Conservation (phyloP, 2,329 filamentous ascomycete genomes). For the Aureobasidium pullulans region DNA sequence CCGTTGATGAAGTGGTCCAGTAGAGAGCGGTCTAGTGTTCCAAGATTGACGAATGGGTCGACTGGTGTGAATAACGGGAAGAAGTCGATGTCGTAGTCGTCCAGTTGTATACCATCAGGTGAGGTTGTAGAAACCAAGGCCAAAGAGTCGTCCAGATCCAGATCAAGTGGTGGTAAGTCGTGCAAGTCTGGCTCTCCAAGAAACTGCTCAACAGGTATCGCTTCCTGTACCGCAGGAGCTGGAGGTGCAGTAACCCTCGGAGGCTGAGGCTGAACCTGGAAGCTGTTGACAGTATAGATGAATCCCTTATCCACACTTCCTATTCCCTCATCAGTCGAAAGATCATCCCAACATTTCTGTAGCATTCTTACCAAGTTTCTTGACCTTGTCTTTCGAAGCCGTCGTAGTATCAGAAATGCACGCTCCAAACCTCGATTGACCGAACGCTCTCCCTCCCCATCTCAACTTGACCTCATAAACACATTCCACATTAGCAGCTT, state of each 20-base stretch:
- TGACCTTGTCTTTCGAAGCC: background rate
- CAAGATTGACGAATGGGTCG: slow-evolving; percentile 8
- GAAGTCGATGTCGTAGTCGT: background rate
- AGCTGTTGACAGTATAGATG: slow-evolving; percentile 5
- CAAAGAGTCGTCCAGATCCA: background rate
- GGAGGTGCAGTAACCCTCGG: background rate
- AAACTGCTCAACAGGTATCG: background rate
- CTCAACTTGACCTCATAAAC: slow-evolving; percentile 13
- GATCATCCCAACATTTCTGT: too few species aligned
- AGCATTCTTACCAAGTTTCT: slow-evolving; percentile 9
- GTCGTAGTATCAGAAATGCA: slow-evolving; percentile 6
- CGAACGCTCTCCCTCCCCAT: slow-evolving; percentile 14
- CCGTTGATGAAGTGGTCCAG: slow-evolving; percentile 14
- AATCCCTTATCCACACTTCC: slow-evolving; percentile 6
- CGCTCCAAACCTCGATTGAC: slow-evolving; percentile 11
- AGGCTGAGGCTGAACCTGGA: background rate
- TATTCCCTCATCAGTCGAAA: background rate
- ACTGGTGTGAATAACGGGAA: background rate
- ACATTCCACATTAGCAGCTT: background rate
- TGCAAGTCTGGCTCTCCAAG: background rate
- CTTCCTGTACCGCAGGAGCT: background rate
- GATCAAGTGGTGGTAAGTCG: background rate
- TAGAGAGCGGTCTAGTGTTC: slow-evolving; percentile 1
- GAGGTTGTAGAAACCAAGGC: background rate
- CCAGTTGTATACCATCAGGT: background rate